Conservation (phyloP, 176 grass and related monocot genomes). For the Dendrocalamus sinicus region DNA sequence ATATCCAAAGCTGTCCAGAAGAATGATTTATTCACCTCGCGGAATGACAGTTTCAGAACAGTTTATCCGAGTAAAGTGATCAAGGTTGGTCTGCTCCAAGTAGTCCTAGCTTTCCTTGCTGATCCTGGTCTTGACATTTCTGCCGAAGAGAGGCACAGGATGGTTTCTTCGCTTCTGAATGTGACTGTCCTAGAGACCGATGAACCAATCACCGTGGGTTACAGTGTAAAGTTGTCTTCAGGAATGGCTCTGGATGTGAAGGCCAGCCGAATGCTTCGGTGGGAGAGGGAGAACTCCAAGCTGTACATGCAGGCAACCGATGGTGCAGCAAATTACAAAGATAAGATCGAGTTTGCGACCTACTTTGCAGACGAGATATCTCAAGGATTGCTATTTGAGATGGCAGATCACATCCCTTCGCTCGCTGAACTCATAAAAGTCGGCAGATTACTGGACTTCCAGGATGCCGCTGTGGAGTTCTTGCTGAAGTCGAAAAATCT, state of each 20-base stretch:
- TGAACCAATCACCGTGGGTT: constrained; percentile 53
- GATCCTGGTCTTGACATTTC: constrained; percentile 24
- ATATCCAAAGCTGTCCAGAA: constrained; percentile 58
- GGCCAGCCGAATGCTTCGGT: constrained; percentile 49
- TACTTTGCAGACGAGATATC: constrained; percentile 62
- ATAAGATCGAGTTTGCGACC: constrained; percentile 58
- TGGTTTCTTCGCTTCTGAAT: constrained; percentile 44
- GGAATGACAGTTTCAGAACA: constrained; percentile 18
- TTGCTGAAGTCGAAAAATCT: constrained; percentile 70
- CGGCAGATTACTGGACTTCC: constrained; percentile 60
- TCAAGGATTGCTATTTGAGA: constrained; percentile 68
- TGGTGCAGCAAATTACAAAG: constrained; percentile 10
- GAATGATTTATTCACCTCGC: constrained; percentile 35
- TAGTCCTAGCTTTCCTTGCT: constrained; percentile 47
- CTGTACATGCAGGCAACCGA: constrained; percentile 34
- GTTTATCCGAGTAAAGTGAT: constrained; percentile 17
- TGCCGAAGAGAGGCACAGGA: constrained; percentile 39
- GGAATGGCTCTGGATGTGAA: constrained; percentile 35
- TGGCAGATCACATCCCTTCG: constrained; percentile 41
- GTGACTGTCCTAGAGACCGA: constrained; percentile 47
- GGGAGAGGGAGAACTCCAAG: constrained; percentile 60
- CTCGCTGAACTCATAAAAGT: constrained; percentile 60
- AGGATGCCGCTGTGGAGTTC: constrained; percentile 55
- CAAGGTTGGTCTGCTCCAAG: constrained; percentile 48
- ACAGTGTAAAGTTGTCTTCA: constrained; percentile 48